Base-by-base conservation (phyloP, 805 yeast genomes). In the Kockiozyma suomiensis region DNA sequence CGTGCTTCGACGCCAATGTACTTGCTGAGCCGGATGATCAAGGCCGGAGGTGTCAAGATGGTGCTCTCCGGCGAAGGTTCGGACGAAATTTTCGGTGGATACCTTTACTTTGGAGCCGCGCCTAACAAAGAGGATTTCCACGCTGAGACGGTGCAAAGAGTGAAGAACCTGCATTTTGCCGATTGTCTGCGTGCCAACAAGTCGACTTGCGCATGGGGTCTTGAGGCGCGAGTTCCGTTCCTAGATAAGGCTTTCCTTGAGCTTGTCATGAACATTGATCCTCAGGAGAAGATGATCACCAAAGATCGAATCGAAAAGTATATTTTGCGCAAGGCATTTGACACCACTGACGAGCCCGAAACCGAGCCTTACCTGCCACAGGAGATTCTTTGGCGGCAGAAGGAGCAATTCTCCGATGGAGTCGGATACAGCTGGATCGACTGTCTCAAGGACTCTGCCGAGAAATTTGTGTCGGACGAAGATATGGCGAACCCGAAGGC, bases 341-440 rank as follows among this genome's bases (percentile, higher is more conserved):
- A 94, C 77, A 92, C 96, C 54, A 38, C 64, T 15, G 96, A 88
- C 73, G 96, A 89, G 65, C 90, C 96, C 61, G 71, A 73, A 50
- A 84, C 75, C 59, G 81, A 83, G 72, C 96, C 97, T 70, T 94
- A 94, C 82, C 83, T 94, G 74, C 99, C 99, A 65, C 85, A 88
- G 59, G 98, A 94, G 79, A 93, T 94, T 73, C 81, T 94, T 73
- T 94, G 97, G 97, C 90, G 99, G 84, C 99, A 94, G 81, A 94
- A 94, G 85, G 99, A 94, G 80, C 99, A 94, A 80, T 94, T 94
- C 80, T 88, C 97, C 56, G 99, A 94, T 73, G 99, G 99, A 78
- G 99, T 94, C 61, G 99, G 99, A 66, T 94, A 94, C 83, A 90
- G 97, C 13, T 94, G 99, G 99, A 94, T 94, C 72, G 99, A 94